Conservation (phyloP, 2,329 filamentous ascomycete species). For the Aaosphaeria arxii region DNA sequence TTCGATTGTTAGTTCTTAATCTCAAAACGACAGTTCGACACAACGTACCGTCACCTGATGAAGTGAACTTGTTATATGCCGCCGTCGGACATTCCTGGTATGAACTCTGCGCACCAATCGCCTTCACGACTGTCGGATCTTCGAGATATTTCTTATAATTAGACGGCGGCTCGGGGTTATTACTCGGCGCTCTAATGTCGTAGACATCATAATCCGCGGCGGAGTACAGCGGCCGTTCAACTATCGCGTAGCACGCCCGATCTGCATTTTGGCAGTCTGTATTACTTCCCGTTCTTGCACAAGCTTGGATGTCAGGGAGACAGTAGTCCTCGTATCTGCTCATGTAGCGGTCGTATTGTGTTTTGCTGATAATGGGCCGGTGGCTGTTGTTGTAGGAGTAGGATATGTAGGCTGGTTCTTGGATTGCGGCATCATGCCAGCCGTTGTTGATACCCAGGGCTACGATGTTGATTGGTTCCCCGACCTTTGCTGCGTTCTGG, state of each 20-base stretch:
- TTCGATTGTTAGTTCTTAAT: constrained; percentile 2
- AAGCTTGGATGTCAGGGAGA: constrained; percentile 51
- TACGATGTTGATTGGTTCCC: constrained; percentile 45
- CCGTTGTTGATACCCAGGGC: constrained; percentile 53
- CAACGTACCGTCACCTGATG: constrained; percentile 46
- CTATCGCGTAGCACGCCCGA: constrained; percentile 49
- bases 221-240: constrained; percentile 49
- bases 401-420: constrained; percentile 48
- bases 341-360: constrained; percentile 52
- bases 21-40: constrained; percentile 15
- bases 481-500: constrained; percentile 37
- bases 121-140: constrained; percentile 46
- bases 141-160: constrained; percentile 57
- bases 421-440: constrained; percentile 53
- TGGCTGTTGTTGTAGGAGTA: constrained; percentile 52
- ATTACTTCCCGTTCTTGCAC: constrained; percentile 48
- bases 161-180: constrained; percentile 54
- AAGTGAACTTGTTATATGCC: constrained; percentile 41
- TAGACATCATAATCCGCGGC: constrained; percentile 54
- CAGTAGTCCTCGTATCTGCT: constrained; percentile 58
- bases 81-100: constrained; percentile 49
- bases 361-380: constrained; percentile 30
- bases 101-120: constrained; percentile 56
- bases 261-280: constrained; percentile 52
- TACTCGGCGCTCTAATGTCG: constrained; percentile 53